A percentile compares a stretch with the other conserved stretches of the same genome.
phyloP scores from a whole-genome alignment of 192 early-diverging fungal genomes.

The Podochytrium sp. region DNA sequence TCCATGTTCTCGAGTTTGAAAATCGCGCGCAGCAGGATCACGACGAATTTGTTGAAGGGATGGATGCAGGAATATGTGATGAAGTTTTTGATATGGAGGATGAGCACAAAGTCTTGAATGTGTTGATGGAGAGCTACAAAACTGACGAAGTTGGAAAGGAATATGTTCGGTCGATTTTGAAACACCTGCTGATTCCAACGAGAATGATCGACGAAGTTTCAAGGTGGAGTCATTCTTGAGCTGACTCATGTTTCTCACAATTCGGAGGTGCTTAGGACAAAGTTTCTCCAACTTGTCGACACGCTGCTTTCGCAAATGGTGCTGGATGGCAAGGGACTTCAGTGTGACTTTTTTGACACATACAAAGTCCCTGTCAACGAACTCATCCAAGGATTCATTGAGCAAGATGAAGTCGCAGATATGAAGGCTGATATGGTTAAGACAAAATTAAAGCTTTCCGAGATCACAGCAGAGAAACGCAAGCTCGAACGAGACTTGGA shows the following conservation, averaged over 20 bases:
- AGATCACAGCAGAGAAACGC: slow-evolving; percentile 10
- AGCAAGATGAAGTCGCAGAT: slow-evolving; percentile 32
- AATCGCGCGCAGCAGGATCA: slow-evolving; percentile 36
- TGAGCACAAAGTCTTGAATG: slow-evolving; percentile 38
- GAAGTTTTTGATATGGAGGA: slow-evolving; percentile 44
- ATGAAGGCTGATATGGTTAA: slow-evolving; percentile 35
- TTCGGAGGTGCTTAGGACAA: slow-evolving; percentile 29
- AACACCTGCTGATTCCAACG: slow-evolving; percentile 45
- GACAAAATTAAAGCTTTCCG: slow-evolving; percentile 13
- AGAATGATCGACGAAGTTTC: slow-evolving; percentile 33
- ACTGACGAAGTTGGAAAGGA: slow-evolving; percentile 23
- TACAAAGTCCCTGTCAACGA: slow-evolving; percentile 42
- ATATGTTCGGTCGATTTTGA: slow-evolving; percentile 37
- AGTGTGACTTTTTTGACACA: slow-evolving; percentile 44
- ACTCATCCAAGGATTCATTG: slow-evolving; percentile 41
- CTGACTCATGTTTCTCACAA: not conserved
- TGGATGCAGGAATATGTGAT: slow-evolving; percentile 36
- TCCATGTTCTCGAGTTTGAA: slow-evolving; percentile 48
- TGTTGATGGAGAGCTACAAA: slow-evolving; percentile 30
- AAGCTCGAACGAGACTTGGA: slow-evolving; percentile 27
- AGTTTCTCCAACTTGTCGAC: slow-evolving; percentile 42
- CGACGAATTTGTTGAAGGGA: slow-evolving; percentile 44
- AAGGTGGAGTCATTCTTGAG: slow-evolving; percentile 27
- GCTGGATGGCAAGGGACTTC: slow-evolving; percentile 43
- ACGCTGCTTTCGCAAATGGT: slow-evolving; percentile 45